These are phyloP conservation scores for Pichia terricola DNA, from an alignment of 1,139 yeast species.

Conservation along the genomic window DNA sequence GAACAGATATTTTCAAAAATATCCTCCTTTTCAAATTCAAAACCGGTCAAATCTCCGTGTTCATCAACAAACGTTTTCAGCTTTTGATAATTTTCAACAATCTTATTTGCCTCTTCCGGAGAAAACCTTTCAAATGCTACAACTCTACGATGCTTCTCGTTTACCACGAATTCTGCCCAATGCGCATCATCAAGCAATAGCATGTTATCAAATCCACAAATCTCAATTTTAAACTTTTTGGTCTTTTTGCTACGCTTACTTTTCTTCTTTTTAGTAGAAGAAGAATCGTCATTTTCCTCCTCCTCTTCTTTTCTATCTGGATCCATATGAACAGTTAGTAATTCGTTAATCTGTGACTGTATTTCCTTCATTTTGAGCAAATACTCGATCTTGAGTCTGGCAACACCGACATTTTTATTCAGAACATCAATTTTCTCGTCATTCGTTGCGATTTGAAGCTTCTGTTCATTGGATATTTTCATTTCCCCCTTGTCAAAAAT, in stretches of 20 bases:
- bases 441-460: slow-evolving; percentile 13
- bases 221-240: slow-evolving; percentile 26
- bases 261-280: slow-evolving; percentile 11
- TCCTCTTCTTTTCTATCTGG: slow-evolving; percentile 12
- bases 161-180: slow-evolving; percentile 16
- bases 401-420: slow-evolving; percentile 2
- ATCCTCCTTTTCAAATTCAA: not conserved
- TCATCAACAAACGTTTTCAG: slow-evolving; percentile 5
- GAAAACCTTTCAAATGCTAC: too few relatives aligned
- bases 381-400: slow-evolving; percentile 13
- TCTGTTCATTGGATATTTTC: slow-evolving; percentile 22
- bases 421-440: slow-evolving; percentile 4
- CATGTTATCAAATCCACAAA: slow-evolving; percentile 32
- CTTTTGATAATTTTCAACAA: slow-evolving; percentile 10
- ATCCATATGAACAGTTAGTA: slow-evolving; percentile 11
- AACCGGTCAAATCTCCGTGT: not conserved
- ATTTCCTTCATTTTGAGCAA: slow-evolving; percentile 30
- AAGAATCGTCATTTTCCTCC: slow-evolving; percentile 18
- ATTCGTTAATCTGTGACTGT: slow-evolving; percentile 32
- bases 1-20: slow-evolving; percentile 33
- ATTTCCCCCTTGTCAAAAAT: slow-evolving; percentile 12
- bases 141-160: too few relatives aligned
- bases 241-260: slow-evolving; percentile 17
- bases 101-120: too few relatives aligned
- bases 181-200: slow-evolving; percentile 21